phyloP scores from a whole-genome alignment of 345 rosid species.

The Eucalyptus lansdowneana region DNA sequence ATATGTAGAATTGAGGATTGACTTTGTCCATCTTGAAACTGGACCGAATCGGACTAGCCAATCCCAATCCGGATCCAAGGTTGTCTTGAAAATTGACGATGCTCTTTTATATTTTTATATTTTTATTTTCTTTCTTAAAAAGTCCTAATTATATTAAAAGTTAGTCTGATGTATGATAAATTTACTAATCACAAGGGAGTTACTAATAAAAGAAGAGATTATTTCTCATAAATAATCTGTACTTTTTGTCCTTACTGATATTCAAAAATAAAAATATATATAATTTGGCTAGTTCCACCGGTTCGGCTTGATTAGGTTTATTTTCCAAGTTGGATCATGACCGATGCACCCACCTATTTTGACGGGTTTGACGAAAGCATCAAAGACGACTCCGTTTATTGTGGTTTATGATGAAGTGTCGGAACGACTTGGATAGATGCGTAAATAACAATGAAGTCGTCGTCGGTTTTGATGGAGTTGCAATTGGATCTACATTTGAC shows the following conservation, averaged over 20 bases:
- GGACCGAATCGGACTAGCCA: accelerated
- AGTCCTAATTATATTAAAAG: not conserved
- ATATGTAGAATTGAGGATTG: accelerated
- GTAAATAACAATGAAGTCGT: not conserved
- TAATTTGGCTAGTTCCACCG: no score
- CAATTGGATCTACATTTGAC: not conserved
- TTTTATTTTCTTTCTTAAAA: not conserved
- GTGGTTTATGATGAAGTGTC: not conserved
- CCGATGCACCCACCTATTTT: not conserved
- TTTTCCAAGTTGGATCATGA: not conserved
- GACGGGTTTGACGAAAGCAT: not conserved
- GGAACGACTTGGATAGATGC: not conserved
- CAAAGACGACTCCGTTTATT: not conserved
- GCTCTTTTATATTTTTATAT: not conserved
- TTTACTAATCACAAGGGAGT: not conserved
- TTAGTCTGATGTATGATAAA: not conserved
- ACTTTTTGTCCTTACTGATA: accelerated
- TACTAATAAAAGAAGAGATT: not conserved
- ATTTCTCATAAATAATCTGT: not conserved
- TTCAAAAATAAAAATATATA: not conserved
- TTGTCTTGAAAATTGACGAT: accelerated
- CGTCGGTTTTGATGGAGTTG: not conserved
- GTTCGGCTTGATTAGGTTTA: no score
- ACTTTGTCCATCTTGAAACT: accelerated
- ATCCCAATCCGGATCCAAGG: accelerated